Base-by-base conservation (phyloP, 306 rosid genomes). In the Rosa lucieae region DNA sequence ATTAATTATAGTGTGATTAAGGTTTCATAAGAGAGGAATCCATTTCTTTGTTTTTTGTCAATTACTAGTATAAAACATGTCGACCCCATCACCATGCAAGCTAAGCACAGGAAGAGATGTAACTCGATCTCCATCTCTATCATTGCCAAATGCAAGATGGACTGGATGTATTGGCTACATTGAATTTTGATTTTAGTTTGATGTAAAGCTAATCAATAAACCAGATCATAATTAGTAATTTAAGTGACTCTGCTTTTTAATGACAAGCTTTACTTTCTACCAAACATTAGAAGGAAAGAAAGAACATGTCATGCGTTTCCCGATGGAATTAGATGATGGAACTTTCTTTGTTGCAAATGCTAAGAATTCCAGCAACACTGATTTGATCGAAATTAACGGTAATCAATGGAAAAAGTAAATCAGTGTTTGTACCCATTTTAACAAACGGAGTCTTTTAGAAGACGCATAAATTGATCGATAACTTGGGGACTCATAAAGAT, bases 221-320 rank as follows among this genome's bases (percentile, higher is more conserved):
- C 0, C 23, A 39, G 20, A 21, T 29, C 79, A 35, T 76, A 20
- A 46, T 76, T 29, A 46, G n/a, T 17, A 8, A 29, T 62, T 10
- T 62, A 75, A 26, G 44, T 26, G 44, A 61, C 59, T 17, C 26
- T 32, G 21, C 21, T 76, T 73, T 76, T 32, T 26, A 18, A 61
- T 26, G 71, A 62, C 61, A 46, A 62, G 71, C 79, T 75, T 61
- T 61, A 44, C 79, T 26, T 75, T 26, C 59, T 13, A 61, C 59
- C 79, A 26, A 44, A 26, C 78, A 75, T 58, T 58, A 21, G 4
- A 23, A 43, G 3, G 26, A 18, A 74, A 32, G 10, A 13, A 61
- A 61, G 12, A 66, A 37, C 48, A 39, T 14, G 7, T 61, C 79
- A 75, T 75, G 71, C 70, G 46, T 61, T 75, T 61, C 79, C 79